Base-by-base conservation (phyloP, 2,329 filamentous ascomycete species). In the Orbilia oligospora region DNA sequence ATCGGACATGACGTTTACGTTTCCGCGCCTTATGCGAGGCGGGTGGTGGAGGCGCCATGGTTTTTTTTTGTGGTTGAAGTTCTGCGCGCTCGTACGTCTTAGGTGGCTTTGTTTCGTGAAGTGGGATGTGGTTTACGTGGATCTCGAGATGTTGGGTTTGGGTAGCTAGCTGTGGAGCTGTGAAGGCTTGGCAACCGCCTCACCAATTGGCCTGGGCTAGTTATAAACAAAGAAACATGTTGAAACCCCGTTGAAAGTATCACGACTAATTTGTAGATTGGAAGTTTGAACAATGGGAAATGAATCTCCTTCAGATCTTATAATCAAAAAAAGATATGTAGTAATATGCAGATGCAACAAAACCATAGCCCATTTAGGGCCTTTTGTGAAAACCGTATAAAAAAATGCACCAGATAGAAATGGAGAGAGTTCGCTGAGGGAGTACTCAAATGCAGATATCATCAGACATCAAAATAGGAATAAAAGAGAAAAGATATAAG, bases 1-100 rank as follows among this genome's bases (percentile, higher is more conserved):
- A 82, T 67, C 81, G 81, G 51, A 77, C 77, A 33, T 80, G 70
- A 51, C 81, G 81, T 58, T 77, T 80, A 24, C 76, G 69, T 49
- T 75, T 79, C 38, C 76, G 76, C 69, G 75, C 68, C 48, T 78
- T 78, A 36, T 78, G 68, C 20, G 49, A 55, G 49, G 63, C 55
- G 53, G 63, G 20, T 14, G 67, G 46, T 55, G 75, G 58, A 22
- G 72, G 51, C 68, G 68, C 68, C 68, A 72, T 72, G 48, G 27
- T 30, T 30, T 3, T 30, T 10, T 49, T 24, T 51, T n/a, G n/a
- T n/a, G n/a, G n/a, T 24, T 51, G 48, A 22, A 48, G 8, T 56
- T 55, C 64, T 55, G 63, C 68, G 68, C 63, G 58, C 56, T 63
- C 27, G 48, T 22, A 53, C 12, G 48, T 16, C 36, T 14, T 38